Evolutionary conservation across 2,329 filamentous ascomycete species (phyloP).

Genomic region (Hawksworthiomyces lignivorus): DNA sequence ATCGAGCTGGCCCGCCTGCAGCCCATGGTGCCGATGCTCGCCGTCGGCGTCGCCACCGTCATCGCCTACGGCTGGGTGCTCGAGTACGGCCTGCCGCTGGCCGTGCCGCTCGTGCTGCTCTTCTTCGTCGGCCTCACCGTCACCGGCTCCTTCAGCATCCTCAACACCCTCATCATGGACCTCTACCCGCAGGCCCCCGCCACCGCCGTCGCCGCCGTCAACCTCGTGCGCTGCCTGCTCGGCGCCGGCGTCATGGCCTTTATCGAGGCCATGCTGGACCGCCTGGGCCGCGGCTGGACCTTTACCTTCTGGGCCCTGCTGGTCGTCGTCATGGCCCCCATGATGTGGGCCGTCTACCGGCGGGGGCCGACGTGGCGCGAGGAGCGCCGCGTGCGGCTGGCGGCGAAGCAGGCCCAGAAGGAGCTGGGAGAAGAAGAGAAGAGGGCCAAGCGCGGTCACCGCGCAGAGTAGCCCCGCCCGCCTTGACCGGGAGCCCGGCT

Average conservation of each 20-base stretch:
- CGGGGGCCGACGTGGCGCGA: slow-evolving; percentile 45
- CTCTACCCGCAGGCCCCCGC: slow-evolving; percentile 53
- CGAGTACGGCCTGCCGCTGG: slow-evolving; percentile 34
- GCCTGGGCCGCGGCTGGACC: slow-evolving; percentile 54
- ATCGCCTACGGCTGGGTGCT: slow-evolving; percentile 50
- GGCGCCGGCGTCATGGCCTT: slow-evolving; percentile 53
- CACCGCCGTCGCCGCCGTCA: slow-evolving; percentile 57
- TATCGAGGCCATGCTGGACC: slow-evolving; percentile 49
- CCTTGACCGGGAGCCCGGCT: too few species aligned
- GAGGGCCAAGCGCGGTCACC: too few species aligned
- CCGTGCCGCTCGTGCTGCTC: slow-evolving; percentile 46
- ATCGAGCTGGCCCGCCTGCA: slow-evolving; percentile 49
- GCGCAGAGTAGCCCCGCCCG: too few species aligned
- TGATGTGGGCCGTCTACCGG: slow-evolving; percentile 38
- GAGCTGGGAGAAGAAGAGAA: too few species aligned
- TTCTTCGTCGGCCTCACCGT: slow-evolving; percentile 51
- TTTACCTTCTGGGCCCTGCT: slow-evolving; percentile 51
- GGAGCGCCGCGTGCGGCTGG: slow-evolving; percentile 26
- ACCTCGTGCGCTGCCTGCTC: slow-evolving; percentile 53
- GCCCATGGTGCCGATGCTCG: slow-evolving; percentile 46
- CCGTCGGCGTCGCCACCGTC: slow-evolving; percentile 43
- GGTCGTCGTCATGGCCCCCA: slow-evolving; percentile 39
- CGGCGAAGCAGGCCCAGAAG: slow-evolving; percentile 23
- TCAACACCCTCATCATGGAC: slow-evolving; percentile 58
- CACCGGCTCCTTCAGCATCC: slow-evolving; percentile 55